Evolutionary conservation across 257 asterid genomes (phyloP), one percentile per base, ranked within the genome.

Genomic region (Gardenia jasminoides): DNA sequence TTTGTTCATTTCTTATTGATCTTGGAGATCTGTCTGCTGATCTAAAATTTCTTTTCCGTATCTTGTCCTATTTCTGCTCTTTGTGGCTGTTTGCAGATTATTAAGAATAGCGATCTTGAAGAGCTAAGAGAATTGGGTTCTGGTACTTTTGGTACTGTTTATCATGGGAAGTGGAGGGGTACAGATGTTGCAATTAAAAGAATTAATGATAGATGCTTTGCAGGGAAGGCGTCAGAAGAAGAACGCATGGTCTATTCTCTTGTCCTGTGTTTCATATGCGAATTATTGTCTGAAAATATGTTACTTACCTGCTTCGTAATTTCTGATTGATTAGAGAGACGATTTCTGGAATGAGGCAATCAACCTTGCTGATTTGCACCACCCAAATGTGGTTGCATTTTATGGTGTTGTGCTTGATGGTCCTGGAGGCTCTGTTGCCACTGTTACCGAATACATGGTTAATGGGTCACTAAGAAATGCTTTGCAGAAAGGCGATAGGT

Each of bases 101-200:
- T 96, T 67, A 93, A 91, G 83, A 96, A 96, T 79, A 84, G 77
- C 67, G 98, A 96, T 86, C 90, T 96, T 84, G 99, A 96, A 87
- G 99, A 96, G 90, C 87, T 93, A 67, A 89, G 90, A 70, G 99
- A 96, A 84, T 82, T 96, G 86, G 99, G 99, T 77, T 96, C 99
- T 46, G 99, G 99, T 78, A 96, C 99, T 61, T 96, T 93, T 85
- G 99, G 99, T 79, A 96, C 99, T n/a, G 99, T 96, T 86, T 96
- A 93, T 88, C 98, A 96, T 86, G 99, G 99, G 39, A 96, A 93
- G 89, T 96, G 98, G 99, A 96, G 99, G 83, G 99, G 99, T 64
- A 90, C 97, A 0, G 99, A 96, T 86, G 97, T 96, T 65, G 99
- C 99, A 72, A 92, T 96, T 79, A 96, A 96, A 82, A 92, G 98